Conservation (phyloP, 2,329 filamentous ascomycete genomes). For the Penicillium freii region DNA sequence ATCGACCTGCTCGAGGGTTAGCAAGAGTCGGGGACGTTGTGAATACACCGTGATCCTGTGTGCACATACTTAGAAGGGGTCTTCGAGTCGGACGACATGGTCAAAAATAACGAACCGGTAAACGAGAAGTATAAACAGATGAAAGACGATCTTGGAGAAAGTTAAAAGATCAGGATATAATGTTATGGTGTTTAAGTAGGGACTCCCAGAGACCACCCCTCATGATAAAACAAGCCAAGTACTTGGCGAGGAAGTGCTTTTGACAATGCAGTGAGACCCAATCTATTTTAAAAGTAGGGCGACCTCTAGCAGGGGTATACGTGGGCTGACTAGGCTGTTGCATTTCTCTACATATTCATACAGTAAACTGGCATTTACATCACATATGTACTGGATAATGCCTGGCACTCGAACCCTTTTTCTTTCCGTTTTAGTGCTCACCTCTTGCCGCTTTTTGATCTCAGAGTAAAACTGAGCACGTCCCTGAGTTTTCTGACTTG, state of each 20-base stretch:
- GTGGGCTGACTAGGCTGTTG: not conserved
- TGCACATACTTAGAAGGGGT: not conserved
- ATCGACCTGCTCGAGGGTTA: not conserved
- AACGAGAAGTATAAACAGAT: not conserved
- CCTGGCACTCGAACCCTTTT: too few species aligned
- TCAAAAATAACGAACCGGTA: too few species aligned
- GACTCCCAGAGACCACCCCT: not conserved
- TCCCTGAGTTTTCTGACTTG: too few species aligned
- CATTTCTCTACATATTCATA: not conserved
- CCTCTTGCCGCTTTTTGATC: too few species aligned
- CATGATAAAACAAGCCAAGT: not conserved
- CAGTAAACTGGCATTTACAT: too few species aligned
- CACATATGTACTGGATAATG: too few species aligned
- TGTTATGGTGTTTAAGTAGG: not conserved
- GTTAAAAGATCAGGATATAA: not conserved
- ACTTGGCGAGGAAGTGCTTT: not conserved
- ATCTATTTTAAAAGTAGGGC: constrained; percentile 2
- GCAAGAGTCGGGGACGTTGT: not conserved
- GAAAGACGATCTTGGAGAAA: not conserved
- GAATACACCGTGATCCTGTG: not conserved
- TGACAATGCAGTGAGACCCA: constrained; percentile 7
- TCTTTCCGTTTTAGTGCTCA: too few species aligned
- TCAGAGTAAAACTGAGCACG: too few species aligned
- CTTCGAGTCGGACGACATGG: not conserved
- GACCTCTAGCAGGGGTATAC: not conserved